Conservation (phyloP, 2,329 filamentous ascomycete species). For the Fusarium beomiforme region DNA sequence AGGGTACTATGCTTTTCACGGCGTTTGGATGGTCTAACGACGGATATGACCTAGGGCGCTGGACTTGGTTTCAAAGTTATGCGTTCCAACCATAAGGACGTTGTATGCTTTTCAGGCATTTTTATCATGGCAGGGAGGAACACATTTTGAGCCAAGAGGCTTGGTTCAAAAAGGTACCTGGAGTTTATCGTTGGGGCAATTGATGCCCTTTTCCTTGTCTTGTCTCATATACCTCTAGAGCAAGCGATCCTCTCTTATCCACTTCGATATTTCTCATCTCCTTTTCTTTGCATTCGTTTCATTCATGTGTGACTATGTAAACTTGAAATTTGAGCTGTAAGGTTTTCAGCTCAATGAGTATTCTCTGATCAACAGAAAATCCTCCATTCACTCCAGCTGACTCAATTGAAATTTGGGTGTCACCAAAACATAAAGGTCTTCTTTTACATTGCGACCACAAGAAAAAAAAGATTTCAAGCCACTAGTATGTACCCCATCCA, state of each 20-base stretch:
- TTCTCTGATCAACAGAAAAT: slow-evolving; percentile 23
- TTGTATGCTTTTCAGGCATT: not conserved
- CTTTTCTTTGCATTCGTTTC: not conserved
- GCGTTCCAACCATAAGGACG: slow-evolving; percentile 8
- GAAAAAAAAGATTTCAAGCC: slow-evolving; percentile 32
- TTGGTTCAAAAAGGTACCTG: slow-evolving; percentile 23
- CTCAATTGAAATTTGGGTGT: not conserved
- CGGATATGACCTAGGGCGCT: slow-evolving; percentile 38
- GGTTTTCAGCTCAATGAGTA: not conserved
- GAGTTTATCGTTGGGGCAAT: slow-evolving; percentile 32
- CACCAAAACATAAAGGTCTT: slow-evolving; percentile 12
- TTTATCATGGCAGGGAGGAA: slow-evolving; percentile 15
- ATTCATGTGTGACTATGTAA: not conserved
- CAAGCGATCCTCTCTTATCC: slow-evolving; percentile 38
- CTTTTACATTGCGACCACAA: slow-evolving; percentile 30
- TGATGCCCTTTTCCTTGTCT: slow-evolving; percentile 23
- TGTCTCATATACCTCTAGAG: slow-evolving; percentile 42
- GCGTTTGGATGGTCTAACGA: slow-evolving; percentile 43
- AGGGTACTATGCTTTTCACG: slow-evolving; percentile 31
- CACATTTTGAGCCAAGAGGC: slow-evolving; percentile 11
- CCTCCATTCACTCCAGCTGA: not conserved
- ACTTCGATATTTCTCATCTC: slow-evolving; percentile 29
- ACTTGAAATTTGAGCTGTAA: not conserved
- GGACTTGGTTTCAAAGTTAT: slow-evolving; percentile 28
- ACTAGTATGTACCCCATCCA: slow-evolving; percentile 34